Evolutionary conservation across 2,329 filamentous ascomycete species (phyloP).

Genomic region (Botrytis cinerea): DNA sequence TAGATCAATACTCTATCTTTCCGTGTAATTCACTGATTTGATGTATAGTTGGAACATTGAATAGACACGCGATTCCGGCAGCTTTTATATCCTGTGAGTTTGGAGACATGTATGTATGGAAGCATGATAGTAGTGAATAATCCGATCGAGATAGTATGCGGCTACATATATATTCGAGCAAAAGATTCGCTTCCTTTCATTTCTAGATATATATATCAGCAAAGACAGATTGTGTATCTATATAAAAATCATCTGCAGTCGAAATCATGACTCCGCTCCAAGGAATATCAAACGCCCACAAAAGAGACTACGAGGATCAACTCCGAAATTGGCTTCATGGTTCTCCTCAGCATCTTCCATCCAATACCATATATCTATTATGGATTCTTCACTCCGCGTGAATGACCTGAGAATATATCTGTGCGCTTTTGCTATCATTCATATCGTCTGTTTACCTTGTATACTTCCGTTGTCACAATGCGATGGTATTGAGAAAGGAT

Average conservation of each 20-base stretch:
- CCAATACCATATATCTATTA: no score
- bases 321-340: background rate
- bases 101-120: no score
- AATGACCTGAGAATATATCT: background rate
- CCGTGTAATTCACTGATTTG: no score
- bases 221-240: background rate
- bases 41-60: no score
- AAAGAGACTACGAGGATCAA: no score
- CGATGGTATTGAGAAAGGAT: no score
- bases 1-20: no score
- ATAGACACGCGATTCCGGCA: rapidly evolving
- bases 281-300: background rate
- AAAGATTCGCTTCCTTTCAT: background rate
- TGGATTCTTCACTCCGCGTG: background rate
- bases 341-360: background rate
- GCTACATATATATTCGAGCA: background rate
- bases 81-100: rapidly evolving
- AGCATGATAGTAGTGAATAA: background rate
- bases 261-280: background rate
- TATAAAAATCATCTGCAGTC: background rate
- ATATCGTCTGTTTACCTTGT: background rate
- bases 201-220: background rate
- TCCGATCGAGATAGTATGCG: background rate
- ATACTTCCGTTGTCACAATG: background rate
- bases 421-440: background rate